Evolutionary conservation across 1,139 yeast species (phyloP), one percentile per base, ranked within the genome.

Genomic region (Tardiomyces blankii): DNA sequence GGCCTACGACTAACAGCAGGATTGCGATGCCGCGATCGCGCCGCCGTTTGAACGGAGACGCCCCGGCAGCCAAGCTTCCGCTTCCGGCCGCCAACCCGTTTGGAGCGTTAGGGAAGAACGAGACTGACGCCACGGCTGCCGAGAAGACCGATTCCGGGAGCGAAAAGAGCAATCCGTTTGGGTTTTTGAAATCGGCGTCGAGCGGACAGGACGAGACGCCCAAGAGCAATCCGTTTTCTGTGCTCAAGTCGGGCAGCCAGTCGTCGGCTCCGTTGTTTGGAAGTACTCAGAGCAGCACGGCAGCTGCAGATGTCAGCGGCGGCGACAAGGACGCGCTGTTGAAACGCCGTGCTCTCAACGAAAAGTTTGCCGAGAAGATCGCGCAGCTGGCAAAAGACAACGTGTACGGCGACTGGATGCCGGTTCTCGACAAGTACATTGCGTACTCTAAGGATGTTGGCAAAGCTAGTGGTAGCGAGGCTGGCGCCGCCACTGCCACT

Each of bases 381-480:
- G 66, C 66, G 33, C 64, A 67, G 33, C 66, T 74, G 25, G 62
- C 72, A 42, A 55, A 58, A 1, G 64, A 67, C 2, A 75, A 77
- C 50, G 73, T 80, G 0, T 67, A 77, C 18, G 80, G 75, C 0
- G 78, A 84, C 54, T 75, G 84, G 59, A 65, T 77, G 0, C 69
- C 76, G 7, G 64, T 79, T 14, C 73, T 82, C 40, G 67, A 68
- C 35, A 82, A 80, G 61, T 87, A 87, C 61, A 67, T 73, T 42
- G 71, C 71, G 38, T 86, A 78, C 54, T 72, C 13, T 7, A 19
- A 39, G 16, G 41, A 39, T 43, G 14, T 41, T 18, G 40, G 39
- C 18, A 28, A 9, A 12, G 21, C 42, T 19, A 25, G 40, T 18
- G 47, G 14, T 23, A 35, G 11, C 13, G 21, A 18, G 19, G 19